Evolutionary conservation across 768 basidiomycete species (phyloP).

Genomic region (Exidia glandulosa): DNA sequence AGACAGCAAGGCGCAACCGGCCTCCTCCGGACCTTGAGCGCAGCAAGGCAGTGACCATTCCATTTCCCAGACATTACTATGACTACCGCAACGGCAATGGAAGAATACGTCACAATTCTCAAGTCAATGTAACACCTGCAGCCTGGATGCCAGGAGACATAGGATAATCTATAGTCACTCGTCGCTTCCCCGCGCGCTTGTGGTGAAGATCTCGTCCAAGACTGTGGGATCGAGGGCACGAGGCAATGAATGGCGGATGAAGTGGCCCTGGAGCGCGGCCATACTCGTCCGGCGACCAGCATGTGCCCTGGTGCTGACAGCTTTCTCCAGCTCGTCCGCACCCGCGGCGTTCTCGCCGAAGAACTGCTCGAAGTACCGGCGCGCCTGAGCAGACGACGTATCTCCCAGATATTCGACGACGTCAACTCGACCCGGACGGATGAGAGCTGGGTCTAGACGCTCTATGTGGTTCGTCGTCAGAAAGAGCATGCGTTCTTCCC

Average conservation of each 20-base stretch:
- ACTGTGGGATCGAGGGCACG: background rate
- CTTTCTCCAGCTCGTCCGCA: constrained; percentile 39
- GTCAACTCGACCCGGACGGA: constrained; percentile 93
- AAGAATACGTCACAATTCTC: too few species aligned
- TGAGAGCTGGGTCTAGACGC: constrained; percentile 83
- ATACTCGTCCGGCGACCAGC: constrained; percentile 67
- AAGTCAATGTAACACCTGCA: too few species aligned
- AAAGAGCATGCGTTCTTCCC: constrained; percentile 96
- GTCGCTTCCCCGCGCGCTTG: background rate
- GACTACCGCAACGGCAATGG: too few species aligned
- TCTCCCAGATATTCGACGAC: constrained; percentile 75
- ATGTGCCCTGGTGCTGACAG: constrained; percentile 42
- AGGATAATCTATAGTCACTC: background rate
- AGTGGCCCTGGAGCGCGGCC: constrained; percentile 91
- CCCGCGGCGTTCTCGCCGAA: constrained; percentile 44
- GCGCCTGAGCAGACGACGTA: constrained; percentile 72
- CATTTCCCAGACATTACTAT: too few species aligned
- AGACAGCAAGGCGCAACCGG: too few species aligned
- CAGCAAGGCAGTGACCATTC: too few species aligned
- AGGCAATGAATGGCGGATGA: constrained; percentile 45
- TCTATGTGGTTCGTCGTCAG: constrained; percentile 98
- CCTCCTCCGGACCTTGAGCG: too few species aligned
- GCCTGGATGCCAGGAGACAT: too few species aligned
- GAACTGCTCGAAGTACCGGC: constrained; percentile 69
- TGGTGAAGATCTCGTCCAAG: background rate